Percentiles rank a stretch among this genome's conserved stretches.
Evolutionary conservation across 2,329 filamentous ascomycete species (phyloP).

Genomic region (Monilinia fructicola): DNA sequence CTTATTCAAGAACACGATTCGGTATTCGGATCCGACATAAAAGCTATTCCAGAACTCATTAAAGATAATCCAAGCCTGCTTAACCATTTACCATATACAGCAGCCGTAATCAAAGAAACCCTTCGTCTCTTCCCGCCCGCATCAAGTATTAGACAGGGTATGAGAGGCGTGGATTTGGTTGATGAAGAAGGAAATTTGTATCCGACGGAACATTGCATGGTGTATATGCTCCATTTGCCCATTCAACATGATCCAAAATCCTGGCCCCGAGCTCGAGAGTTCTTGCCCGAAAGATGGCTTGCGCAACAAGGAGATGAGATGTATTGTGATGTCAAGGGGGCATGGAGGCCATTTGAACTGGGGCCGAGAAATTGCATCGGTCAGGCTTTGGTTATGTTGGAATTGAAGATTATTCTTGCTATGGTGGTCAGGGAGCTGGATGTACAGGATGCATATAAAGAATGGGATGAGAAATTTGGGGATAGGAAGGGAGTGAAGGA

Average conservation of each 20-base stretch:
- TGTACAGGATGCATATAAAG: slow-evolving; percentile 43
- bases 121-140: slow-evolving; percentile 33
- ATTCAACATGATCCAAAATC: slow-evolving; percentile 43
- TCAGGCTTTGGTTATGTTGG: slow-evolving; percentile 52
- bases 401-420: slow-evolving; percentile 49
- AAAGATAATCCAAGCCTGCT: slow-evolving; percentile 26
- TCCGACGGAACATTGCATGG: slow-evolving; percentile 27
- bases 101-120: slow-evolving; percentile 33
- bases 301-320: slow-evolving; percentile 41
- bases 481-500: slow-evolving; percentile 11
- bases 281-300: slow-evolving; percentile 51
- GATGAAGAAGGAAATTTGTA: slow-evolving; percentile 27
- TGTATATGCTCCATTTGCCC: slow-evolving; percentile 28
- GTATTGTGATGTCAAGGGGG: slow-evolving; percentile 42
- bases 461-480: slow-evolving; percentile 25
- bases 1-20: slow-evolving; percentile 32
- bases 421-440: slow-evolving; percentile 51
- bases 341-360: slow-evolving; percentile 56
- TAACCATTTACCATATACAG: slow-evolving; percentile 31
- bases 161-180: slow-evolving; percentile 23
- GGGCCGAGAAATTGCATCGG: slow-evolving; percentile 58
- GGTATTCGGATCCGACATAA: slow-evolving; percentile 31
- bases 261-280: slow-evolving; percentile 48
- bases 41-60: slow-evolving; percentile 18
- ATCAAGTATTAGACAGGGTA: slow-evolving; percentile 25